Base-by-base conservation (phyloP, 768 basidiomycete species). In the Calocybe gangraenosa region DNA sequence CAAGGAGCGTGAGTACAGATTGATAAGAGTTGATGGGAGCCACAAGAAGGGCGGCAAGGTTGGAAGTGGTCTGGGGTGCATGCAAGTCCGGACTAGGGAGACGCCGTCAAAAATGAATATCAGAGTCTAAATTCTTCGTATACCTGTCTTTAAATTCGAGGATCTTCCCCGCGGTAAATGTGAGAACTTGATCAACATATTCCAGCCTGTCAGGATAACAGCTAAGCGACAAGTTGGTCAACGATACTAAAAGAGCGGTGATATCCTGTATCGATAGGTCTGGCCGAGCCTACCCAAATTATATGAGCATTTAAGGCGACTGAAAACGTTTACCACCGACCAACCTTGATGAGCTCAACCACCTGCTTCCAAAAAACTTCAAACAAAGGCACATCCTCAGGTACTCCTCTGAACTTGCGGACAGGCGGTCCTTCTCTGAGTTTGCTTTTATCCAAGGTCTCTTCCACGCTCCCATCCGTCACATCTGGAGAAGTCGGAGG, bases 291-390 rank as follows among this genome's bases (percentile, higher is more conserved):
- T 95, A 58, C 3, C 40, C 17, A 30, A 19, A 42, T 7, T 31
- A 3, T 7, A 10, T 46, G 7, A 44, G 21, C 17, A 15, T 2
- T 18, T 8, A n/a, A 3, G 36, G 19, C 3, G n/a, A 14, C 10
- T 4, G 7, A 11, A 7, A 28, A 15, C 34, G 40, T 19, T 7
- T 3, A 10, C 10, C 7, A 38, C 39, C 4, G 15, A 91, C 93
- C 80, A 18, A 91, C 93, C 80, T 94, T 96, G 73, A 99, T 94
- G 20, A 99, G 79, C 61, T 96, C 87, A 9, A 98, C 94, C 4
- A 98, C 92, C 62, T 99, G 96, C 52, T 88, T 84, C 95, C 96
- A 99, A 63, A 98, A 99, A 9, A 98, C 93, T 61, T 99, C 96
- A 51, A 99, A 99, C 41, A 99, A 66, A 59, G 87, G 90, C 18